Evolutionary conservation across 2,329 filamentous ascomycete genomes (phyloP).

Genomic region (Colletotrichum sp.): DNA sequence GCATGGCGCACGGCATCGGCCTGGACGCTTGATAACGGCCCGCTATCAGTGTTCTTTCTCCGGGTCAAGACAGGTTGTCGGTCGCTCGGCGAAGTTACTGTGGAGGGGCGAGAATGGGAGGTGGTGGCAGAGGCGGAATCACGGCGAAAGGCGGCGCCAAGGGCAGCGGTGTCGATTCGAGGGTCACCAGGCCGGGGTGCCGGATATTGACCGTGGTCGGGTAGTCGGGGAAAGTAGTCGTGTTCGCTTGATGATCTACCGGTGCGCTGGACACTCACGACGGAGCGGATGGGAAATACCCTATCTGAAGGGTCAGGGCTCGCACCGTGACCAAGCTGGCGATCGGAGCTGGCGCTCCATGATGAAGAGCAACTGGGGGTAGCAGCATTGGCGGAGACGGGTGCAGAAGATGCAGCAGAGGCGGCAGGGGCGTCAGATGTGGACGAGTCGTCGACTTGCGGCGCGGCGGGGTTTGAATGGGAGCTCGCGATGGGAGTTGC

Average conservation of each 20-base stretch:
- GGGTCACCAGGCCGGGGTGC: constrained; percentile 31
- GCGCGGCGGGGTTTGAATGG: neutral
- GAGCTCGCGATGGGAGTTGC: constrained; percentile 8
- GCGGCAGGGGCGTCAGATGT: neutral
- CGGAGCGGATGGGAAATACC: constrained; percentile 83
- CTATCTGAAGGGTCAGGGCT: constrained; percentile 54
- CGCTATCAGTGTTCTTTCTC: constrained; percentile 39
- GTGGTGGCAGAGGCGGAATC: neutral
- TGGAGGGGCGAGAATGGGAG: constrained; percentile 1
- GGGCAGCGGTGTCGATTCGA: constrained; percentile 30
- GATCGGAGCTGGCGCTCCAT: constrained; percentile 47
- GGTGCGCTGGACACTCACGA: constrained; percentile 71
- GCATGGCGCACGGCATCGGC: constrained; percentile 46
- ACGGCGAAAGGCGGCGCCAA: constrained; percentile 24
- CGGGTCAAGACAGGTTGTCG: constrained; percentile 24
- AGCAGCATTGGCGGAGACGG: constrained; percentile 21
- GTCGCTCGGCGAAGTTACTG: constrained; percentile 23
- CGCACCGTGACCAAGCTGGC: constrained; percentile 36
- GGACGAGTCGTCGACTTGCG: neutral
- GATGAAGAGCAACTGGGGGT: constrained; percentile 38
- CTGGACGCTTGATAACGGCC: constrained; percentile 49
- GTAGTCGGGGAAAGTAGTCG: constrained; percentile 40
- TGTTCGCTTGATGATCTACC: constrained; percentile 41
- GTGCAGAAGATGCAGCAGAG: neutral
- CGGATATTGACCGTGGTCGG: constrained; percentile 35